phyloP scores from a whole-genome alignment of 1,284 basidiomycete species.

The Anthracocystis setariae region DNA sequence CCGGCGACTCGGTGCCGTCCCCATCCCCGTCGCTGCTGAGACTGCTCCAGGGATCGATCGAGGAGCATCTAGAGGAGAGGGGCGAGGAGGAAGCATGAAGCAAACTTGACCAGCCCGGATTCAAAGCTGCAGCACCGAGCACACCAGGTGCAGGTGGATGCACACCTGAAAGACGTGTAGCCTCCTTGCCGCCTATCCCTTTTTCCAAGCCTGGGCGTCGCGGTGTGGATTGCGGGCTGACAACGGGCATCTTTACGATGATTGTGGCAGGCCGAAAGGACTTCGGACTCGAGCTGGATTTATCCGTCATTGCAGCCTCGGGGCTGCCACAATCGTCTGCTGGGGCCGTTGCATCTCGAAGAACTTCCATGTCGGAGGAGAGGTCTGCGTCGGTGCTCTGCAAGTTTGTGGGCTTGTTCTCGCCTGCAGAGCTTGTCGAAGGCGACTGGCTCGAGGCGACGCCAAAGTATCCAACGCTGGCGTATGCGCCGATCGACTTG shows the following conservation, averaged over 20 bases:
- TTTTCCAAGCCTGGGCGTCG: conserved; percentile 31
- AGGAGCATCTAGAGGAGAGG: conserved; percentile 52
- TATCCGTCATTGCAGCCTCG: conserved; percentile 1
- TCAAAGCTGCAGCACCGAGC: conserved; percentile 7
- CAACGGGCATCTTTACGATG: conserved; percentile 15
- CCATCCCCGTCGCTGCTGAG: conserved; percentile 53
- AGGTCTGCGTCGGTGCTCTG: neutral
- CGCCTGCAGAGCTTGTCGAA: neutral
- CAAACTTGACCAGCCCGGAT: conserved; percentile 29
- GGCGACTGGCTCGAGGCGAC: conserved; percentile 6
- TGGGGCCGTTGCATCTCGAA: conserved; percentile 15
- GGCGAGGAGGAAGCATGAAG: conserved; percentile 38
- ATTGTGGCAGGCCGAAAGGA: conserved; percentile 4
- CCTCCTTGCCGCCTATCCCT: conserved; percentile 29
- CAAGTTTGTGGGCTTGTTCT: neutral
- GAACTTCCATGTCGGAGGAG: conserved; percentile 16
- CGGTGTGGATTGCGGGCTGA: conserved; percentile 10
- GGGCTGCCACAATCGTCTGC: conserved; percentile 9
- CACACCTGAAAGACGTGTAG: conserved; percentile 20
- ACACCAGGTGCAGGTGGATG: neutral
- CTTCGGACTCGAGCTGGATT: conserved; percentile 5
- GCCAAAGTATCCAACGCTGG: conserved; percentile 45
- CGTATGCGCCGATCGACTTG: conserved; percentile 32
- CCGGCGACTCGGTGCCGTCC: conserved; percentile 42
- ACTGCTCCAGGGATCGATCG: conserved; percentile 51